Evolutionary conservation across 352 stramenopile species (phyloP).

Genomic region (Globisporangium okanoganense): DNA sequence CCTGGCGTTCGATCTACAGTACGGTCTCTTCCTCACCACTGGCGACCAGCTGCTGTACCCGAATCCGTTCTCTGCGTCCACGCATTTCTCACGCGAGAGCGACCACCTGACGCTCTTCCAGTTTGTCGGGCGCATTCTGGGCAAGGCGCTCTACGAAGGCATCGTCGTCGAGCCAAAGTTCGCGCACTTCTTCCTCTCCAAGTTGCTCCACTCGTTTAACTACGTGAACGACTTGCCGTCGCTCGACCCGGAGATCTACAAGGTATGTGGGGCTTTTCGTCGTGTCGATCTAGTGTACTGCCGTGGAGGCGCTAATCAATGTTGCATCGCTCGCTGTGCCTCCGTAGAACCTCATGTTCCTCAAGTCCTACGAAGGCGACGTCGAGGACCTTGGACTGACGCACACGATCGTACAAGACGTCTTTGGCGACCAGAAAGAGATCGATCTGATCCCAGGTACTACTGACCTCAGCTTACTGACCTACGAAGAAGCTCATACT

Average conservation of each 20-base stretch:
- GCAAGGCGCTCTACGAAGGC: slow-evolving; percentile 95
- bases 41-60: slow-evolving; percentile 89
- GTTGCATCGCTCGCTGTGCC: background rate
- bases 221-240: slow-evolving; percentile 88
- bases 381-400: slow-evolving; percentile 89
- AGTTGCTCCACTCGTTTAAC: slow-evolving; percentile 83
- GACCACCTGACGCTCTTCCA: slow-evolving; percentile 93
- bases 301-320: background rate
- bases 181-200: slow-evolving; percentile 94
- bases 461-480: background rate
- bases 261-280: slow-evolving; percentile 31
- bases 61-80: slow-evolving; percentile 86
- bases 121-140: slow-evolving; percentile 93
- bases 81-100: slow-evolving; percentile 66
- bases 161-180: slow-evolving; percentile 96
- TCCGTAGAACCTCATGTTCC: slow-evolving; percentile 91
- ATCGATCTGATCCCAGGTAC: slow-evolving; percentile 84
- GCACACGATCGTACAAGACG: slow-evolving; percentile 87
- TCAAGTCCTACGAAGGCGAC: slow-evolving; percentile 95
- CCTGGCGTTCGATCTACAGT: slow-evolving; percentile 92
- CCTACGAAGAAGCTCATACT: too few species aligned
- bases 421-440: slow-evolving; percentile 82
- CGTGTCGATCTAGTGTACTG: background rate
- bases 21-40: slow-evolving; percentile 82
- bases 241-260: slow-evolving; percentile 94